phyloP scores from a whole-genome alignment of 768 basidiomycete species.

The Grammothele lineata region DNA sequence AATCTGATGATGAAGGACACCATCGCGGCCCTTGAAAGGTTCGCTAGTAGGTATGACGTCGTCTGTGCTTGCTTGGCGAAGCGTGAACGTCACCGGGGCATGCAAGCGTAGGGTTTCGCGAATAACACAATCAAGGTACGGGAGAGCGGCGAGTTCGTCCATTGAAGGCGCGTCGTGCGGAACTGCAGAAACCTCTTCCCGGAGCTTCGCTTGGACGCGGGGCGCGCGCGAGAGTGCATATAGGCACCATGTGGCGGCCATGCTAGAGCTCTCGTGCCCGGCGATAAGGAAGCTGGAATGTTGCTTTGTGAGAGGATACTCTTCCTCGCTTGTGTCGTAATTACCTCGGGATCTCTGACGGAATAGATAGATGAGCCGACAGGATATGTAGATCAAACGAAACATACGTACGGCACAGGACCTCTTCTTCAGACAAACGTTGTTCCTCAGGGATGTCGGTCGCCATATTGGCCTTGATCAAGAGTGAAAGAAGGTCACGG shows the following conservation, averaged over 20 bases:
- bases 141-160: constrained; percentile 60
- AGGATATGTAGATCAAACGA: too few species aligned
- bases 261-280: constrained; percentile 38
- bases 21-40: constrained; percentile 22
- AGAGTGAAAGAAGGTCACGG: constrained; percentile 54
- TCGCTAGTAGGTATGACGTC: constrained; percentile 47
- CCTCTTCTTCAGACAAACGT: constrained; percentile 57
- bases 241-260: constrained; percentile 31
- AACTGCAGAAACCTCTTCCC: constrained; percentile 37
- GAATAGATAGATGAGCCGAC: too few species aligned
- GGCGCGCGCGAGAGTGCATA: constrained; percentile 33
- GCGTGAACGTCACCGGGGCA: constrained; percentile 43
- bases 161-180: constrained; percentile 49
- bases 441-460: constrained; percentile 52
- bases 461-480: constrained; percentile 61
- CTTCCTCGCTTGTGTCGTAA: too few species aligned
- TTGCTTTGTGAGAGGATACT: background rate
- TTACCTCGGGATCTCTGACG: background rate
- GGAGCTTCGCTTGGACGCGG: constrained; percentile 32
- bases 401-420: constrained; percentile 42
- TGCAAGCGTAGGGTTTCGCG: constrained; percentile 56
- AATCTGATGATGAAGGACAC: constrained; percentile 12
- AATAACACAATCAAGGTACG: constrained; percentile 65
- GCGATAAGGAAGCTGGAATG: constrained; percentile 23
- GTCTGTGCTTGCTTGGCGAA: constrained; percentile 39